Conservation (phyloP, 768 basidiomycete genomes). For the Psilocybe cubensis region DNA sequence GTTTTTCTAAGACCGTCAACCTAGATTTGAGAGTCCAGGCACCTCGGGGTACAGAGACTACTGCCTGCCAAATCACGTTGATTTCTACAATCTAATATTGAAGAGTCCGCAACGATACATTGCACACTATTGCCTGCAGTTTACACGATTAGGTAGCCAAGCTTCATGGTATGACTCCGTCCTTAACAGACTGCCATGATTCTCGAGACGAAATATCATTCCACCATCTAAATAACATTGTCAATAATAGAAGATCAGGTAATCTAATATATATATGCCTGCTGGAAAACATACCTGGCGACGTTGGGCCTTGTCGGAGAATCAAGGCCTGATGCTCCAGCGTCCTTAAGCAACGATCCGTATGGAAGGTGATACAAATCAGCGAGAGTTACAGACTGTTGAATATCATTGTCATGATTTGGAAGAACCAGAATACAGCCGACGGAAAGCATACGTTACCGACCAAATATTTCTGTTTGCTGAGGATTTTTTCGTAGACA, state of each 20-base stretch:
- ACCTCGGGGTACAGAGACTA: too few relatives aligned
- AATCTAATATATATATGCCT: too few relatives aligned
- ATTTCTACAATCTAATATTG: too few relatives aligned
- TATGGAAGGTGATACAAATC: slow-evolving; percentile 54
- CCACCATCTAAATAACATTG: slow-evolving; percentile 2
- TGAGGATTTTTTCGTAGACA: slow-evolving; percentile 57
- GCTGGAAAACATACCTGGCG: slow-evolving; percentile 14
- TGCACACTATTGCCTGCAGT: too few relatives aligned
- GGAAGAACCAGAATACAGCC: slow-evolving; percentile 11
- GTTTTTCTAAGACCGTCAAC: too few relatives aligned
- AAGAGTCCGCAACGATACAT: too few relatives aligned
- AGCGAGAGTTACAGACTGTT: slow-evolving; percentile 47
- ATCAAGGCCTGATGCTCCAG: slow-evolving; percentile 15
- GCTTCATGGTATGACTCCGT: background rate
- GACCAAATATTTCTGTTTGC: slow-evolving; percentile 56
- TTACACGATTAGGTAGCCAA: too few relatives aligned
- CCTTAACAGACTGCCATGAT: slow-evolving; percentile 18
- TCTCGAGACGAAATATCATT: slow-evolving; percentile 15
- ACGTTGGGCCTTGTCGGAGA: slow-evolving; percentile 46
- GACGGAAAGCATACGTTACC: too few relatives aligned
- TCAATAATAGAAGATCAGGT: background rate
- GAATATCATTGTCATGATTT: too few relatives aligned
- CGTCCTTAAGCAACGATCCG: slow-evolving; percentile 28
- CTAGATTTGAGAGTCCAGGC: too few relatives aligned
- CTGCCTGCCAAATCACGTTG: too few relatives aligned